A percentile compares a stretch with the other conserved stretches of the same genome.
Conservation (phyloP, 2,329 filamentous ascomycete species). For the Trichoderma polysporum region DNA sequence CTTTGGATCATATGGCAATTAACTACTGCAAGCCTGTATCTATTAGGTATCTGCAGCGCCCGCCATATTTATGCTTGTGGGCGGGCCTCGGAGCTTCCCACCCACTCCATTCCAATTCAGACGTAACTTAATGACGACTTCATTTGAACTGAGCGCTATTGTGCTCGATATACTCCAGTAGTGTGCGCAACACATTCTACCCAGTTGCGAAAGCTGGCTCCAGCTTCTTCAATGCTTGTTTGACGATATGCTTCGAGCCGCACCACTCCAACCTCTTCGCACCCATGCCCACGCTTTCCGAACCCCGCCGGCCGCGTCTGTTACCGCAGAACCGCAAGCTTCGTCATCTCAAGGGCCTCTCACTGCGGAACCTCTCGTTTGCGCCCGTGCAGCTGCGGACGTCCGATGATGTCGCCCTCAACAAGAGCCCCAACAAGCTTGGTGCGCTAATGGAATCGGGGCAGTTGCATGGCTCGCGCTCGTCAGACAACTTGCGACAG, state of each 20-base stretch:
- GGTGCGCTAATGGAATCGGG: constrained; percentile 47
- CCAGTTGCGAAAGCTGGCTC: not conserved
- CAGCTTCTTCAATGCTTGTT: not conserved
- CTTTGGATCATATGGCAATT: not conserved
- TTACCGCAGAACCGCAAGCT: constrained; percentile 79
- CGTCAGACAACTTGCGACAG: constrained; percentile 51
- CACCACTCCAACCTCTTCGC: not conserved
- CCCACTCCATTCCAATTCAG: not conserved
- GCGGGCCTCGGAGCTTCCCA: constrained; percentile 13
- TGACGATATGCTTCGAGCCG: constrained; percentile 14
- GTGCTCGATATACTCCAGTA: constrained; percentile 1
- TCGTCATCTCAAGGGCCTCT: constrained; percentile 83
- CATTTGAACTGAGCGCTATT: not conserved
- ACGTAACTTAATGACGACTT: constrained; percentile 14
- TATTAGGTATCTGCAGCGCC: not conserved
- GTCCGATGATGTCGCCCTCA: constrained; percentile 76
- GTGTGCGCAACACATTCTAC: not conserved
- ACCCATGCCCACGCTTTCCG: constrained; percentile 38
- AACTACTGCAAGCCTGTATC: not conserved
- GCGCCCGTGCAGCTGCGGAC: constrained; percentile 58
- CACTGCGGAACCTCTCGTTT: constrained; percentile 80
- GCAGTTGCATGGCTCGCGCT: constrained; percentile 56
- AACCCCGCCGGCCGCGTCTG: constrained; percentile 50
- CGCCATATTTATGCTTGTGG: constrained; percentile 15
- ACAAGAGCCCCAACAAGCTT: constrained; percentile 68